Base-by-base conservation (phyloP, 108 stramenopile genomes). In the Ochromonas danica region DNA sequence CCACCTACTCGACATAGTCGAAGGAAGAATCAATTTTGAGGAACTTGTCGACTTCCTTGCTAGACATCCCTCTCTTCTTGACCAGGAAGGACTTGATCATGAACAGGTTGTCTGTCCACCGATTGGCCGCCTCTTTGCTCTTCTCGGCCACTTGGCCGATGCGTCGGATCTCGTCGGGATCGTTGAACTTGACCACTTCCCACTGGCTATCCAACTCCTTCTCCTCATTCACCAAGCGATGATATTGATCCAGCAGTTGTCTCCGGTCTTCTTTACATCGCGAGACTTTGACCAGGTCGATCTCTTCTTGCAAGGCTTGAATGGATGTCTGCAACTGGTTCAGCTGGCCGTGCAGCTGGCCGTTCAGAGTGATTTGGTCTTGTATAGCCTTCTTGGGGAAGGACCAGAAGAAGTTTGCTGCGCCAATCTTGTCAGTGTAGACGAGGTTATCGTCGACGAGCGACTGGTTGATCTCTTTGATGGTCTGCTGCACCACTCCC, bases 361-460 rank as follows among this genome's bases (percentile, higher is more conserved):
- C 82, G 38, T 83, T 71, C 25, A 40, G 31, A 28, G 22, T 28
- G 6, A 78, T 28, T 25, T 61, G 78, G 1, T 81, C 83, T 72
- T 83, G 75, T 1, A 70, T 38, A 27, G 61, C 67, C 40, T 86
- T 84, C 45, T 43, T 81, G 14, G 85, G 85, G 25, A 86, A 86
- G 40, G 79, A 71, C 85, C 85, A 86, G 79, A 86, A 86, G 27
- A 85, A 86, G 41, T 81, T 84, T 22, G 80, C 81, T 0, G 85
- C 25, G 10, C 85, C 85, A 40, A 86, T 86, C 28, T 86, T 86
- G 70, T 86, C 85, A 31, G 70, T 72, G 25, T 84, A 79, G 61
- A 86, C 83, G 25, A 86, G 61, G 25, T 61, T 41, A 80, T 86
- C 85, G 40, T 86, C 84, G 3, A 86, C 84, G 1, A 86, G 40